Percentiles rank a stretch among this genome's conserved stretches.
phyloP scores from a whole-genome alignment of 2,329 filamentous ascomycete genomes.

The Cladophialophora bantiana region DNA sequence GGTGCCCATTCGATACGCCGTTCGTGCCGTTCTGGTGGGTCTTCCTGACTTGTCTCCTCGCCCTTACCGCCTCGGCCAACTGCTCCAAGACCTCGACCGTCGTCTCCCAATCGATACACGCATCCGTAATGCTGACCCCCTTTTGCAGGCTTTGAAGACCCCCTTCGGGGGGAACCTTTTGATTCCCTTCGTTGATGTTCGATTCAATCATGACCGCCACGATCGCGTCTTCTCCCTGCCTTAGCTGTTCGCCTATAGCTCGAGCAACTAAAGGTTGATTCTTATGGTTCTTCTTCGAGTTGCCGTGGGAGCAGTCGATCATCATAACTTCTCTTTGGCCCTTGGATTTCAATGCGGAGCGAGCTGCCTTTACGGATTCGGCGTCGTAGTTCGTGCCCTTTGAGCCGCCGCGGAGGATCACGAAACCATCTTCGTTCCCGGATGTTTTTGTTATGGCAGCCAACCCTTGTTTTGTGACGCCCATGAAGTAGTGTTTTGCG shows the following conservation, averaged over 20 bases:
- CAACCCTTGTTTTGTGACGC: conserved; percentile 94
- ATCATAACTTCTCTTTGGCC: conserved; percentile 80
- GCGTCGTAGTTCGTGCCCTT: conserved; percentile 94
- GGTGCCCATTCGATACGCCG: conserved; percentile 41
- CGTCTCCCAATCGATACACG: conserved; percentile 91
- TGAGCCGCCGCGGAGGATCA: conserved; percentile 90
- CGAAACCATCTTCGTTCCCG: conserved; percentile 96
- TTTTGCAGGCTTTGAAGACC: conserved; percentile 84
- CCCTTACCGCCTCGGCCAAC: conserved; percentile 81
- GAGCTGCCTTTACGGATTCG: conserved; percentile 81
- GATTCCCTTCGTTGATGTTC: conserved; percentile 91
- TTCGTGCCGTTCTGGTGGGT: conserved; percentile 39
- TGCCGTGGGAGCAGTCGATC: conserved; percentile 98
- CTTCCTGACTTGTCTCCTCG: conserved; percentile 65
- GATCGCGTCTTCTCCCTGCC: conserved; percentile 81
- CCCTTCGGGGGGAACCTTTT: conserved; percentile 84
- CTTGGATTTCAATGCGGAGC: conserved; percentile 77
- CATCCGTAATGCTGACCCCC: conserved; percentile 96
- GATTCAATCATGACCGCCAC: conserved; percentile 99
- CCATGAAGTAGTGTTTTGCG: conserved; percentile 95
- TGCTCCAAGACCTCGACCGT: conserved; percentile 84
- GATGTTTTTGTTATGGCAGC: conserved; percentile 93
- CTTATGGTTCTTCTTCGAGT: conserved; percentile 93
- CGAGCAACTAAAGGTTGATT: conserved; percentile 95
- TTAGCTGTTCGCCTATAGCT: conserved; percentile 81